Evolutionary conservation across 208 protist species (phyloP).

Genomic region (Acanthamoeba divionensis): DNA sequence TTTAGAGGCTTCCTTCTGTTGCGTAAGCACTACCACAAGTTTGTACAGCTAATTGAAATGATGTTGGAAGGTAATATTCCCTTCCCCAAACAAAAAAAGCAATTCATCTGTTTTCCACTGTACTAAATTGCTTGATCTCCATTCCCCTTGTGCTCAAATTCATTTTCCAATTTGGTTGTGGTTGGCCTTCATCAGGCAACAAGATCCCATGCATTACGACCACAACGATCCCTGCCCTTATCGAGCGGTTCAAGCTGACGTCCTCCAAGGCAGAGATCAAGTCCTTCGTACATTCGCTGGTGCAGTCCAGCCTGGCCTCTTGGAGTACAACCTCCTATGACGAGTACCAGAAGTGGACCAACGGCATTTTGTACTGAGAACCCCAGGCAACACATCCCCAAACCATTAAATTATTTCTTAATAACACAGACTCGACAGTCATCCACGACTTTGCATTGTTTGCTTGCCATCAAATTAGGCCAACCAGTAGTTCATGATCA

Average conservation of each 20-base stretch:
- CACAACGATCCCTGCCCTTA: background rate
- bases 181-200: conserved; percentile 3
- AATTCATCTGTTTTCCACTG: too few relatives aligned
- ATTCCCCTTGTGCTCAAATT: too few relatives aligned
- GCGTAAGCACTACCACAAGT: conserved; percentile 1
- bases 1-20: conserved; percentile 33
- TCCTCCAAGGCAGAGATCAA: background rate
- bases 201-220: background rate
- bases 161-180: too few relatives aligned
- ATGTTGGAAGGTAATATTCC: conserved; percentile 49
- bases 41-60: conserved; percentile 36
- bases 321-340: conserved; percentile 45
- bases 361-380: conserved; percentile 30
- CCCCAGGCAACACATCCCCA: background rate
- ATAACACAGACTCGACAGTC: too few relatives aligned
- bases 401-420: too few relatives aligned
- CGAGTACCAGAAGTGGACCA: conserved; percentile 45
- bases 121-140: too few relatives aligned
- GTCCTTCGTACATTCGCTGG: background rate
- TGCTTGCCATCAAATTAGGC: too few relatives aligned
- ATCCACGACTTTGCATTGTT: too few relatives aligned
- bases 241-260: conserved; percentile 30
- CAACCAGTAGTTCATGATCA: too few relatives aligned
- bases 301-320: background rate
- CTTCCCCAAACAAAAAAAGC: too few relatives aligned